These are phyloP conservation scores for Talaromyces nanjingensis DNA, from an alignment of 495 filamentous ascomycete species.

Conservation along the genomic window DNA sequence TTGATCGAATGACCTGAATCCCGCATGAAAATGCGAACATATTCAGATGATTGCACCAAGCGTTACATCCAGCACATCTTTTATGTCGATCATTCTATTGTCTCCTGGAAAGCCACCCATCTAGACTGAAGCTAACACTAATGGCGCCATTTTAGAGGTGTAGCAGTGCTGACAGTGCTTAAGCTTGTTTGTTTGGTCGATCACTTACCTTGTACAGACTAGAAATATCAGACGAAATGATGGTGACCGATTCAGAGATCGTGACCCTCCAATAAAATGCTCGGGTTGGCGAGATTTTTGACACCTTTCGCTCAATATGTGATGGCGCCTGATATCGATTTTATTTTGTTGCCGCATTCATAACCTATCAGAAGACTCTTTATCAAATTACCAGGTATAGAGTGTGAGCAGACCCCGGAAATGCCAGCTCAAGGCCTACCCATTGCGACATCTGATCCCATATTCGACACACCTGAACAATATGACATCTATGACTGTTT, in stretches of 20 bases:
- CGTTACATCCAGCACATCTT: conserved; percentile 3
- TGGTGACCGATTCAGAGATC: not conserved
- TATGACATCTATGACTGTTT: not conserved
- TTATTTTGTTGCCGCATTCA: not conserved
- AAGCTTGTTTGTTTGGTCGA: not conserved
- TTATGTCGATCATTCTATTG: not conserved
- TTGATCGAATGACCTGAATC: not conserved
- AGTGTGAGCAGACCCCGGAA: not conserved
- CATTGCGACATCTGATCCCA: not conserved
- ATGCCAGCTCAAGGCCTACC: not conserved
- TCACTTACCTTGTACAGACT: not conserved
- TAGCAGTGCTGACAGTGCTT: conserved; percentile 1
- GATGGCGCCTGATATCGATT: not conserved
- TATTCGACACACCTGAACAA: not conserved
- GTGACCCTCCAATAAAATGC: not conserved
- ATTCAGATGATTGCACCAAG: not conserved
- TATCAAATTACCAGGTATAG: not conserved
- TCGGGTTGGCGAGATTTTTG: not conserved
- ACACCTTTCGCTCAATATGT: not conserved
- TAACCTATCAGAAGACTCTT: not conserved
- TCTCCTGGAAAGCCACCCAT: not conserved
- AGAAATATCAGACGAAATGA: not conserved
- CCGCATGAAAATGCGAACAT: not conserved
- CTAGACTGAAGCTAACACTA: conserved; percentile 1
- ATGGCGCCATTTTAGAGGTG: conserved; percentile 4